Percentiles rank a stretch among this genome's conserved stretches.
Evolutionary conservation across 208 protist genomes (phyloP).

Genomic region (Dictyostelium gargantuum): DNA sequence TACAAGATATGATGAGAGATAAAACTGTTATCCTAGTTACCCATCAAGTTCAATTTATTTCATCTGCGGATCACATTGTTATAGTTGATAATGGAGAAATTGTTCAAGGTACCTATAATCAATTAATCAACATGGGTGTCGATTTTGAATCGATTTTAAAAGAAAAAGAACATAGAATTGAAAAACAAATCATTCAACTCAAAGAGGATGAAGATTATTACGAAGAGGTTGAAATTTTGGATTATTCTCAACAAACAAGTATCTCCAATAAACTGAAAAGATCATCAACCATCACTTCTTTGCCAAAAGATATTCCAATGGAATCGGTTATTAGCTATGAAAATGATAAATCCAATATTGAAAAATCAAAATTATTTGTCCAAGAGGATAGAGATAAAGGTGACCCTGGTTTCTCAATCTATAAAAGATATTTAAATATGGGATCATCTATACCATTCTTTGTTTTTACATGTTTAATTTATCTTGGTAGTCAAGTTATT

Average conservation of each 20-base stretch:
- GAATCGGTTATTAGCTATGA: not conserved
- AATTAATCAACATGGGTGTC: not conserved
- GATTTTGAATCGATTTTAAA: constrained; percentile 49
- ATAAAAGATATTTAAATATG: not conserved
- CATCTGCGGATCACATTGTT: constrained; percentile 88
- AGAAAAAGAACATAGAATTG: not conserved
- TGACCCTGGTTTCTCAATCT: not conserved
- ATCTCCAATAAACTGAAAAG: not conserved
- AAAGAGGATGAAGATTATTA: not conserved
- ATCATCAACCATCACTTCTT: not conserved
- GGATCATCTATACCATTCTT: not conserved
- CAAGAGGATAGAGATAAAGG: constrained; percentile 11
- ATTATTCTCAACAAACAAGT: no score
- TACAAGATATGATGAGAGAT: constrained; percentile 77
- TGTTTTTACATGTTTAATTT: not conserved
- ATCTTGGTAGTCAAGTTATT: not conserved
- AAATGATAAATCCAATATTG: not conserved
- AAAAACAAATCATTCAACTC: not conserved
- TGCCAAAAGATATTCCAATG: not conserved
- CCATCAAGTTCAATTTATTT: constrained; percentile 93
- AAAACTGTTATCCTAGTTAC: constrained; percentile 94
- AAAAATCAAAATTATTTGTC: constrained; percentile 18
- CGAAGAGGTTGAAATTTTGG: not conserved
- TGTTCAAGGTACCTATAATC: constrained; percentile 19
- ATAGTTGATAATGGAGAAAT: constrained; percentile 83